Base-by-base conservation (phyloP, 768 basidiomycete genomes). In the Cubamyces sp. region DNA sequence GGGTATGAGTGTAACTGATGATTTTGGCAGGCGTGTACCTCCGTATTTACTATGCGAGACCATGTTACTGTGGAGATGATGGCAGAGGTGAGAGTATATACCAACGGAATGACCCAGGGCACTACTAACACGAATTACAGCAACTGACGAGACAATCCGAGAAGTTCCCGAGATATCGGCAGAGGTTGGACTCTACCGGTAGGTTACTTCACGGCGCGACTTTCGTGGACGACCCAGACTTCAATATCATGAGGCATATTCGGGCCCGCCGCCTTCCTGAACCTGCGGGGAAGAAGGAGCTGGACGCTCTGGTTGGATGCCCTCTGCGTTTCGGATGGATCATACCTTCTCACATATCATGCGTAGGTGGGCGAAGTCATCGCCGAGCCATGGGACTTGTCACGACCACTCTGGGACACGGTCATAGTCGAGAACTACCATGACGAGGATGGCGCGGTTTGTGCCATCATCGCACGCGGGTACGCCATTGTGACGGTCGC, bases 201-300 rank as follows among this genome's bases (percentile, higher is more conserved):
- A 65, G 65, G n/a, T 58, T 60, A n/a, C 57, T 64, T 0, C 69
- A 65, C 37, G 69, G 69, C 3, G 65, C 69, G 3, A 40, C 51
- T 16, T 70, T 70, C 28, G 69, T 66, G 14, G 65, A 68, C 41
- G 67, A 70, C 58, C 67, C 69, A 1, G 57, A 67, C 8, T 70
- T 66, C 37, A 40, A 68, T 39, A 18, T 63, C 21, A 50, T 52
- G 34, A 64, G 65, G 37, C 69, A 70, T 42, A 61, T 70, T 5
- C 65, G 53, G 23, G 50, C 56, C 15, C 50, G 62, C 3, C 26
- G 54, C 9, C 62, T 70, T 1, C 69, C 69, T 0, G 69, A 68
- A 11, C 69, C 69, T 2, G 69, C 67, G 0, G 69, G 69, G 0
- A 66, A 66, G 43, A 26, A n/a, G 1, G 67, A 70, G 46, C 55